Percentiles rank a stretch among this genome's conserved stretches.
Conservation (phyloP, 1,139 yeast species). For the Eremothecium gossypii region DNA sequence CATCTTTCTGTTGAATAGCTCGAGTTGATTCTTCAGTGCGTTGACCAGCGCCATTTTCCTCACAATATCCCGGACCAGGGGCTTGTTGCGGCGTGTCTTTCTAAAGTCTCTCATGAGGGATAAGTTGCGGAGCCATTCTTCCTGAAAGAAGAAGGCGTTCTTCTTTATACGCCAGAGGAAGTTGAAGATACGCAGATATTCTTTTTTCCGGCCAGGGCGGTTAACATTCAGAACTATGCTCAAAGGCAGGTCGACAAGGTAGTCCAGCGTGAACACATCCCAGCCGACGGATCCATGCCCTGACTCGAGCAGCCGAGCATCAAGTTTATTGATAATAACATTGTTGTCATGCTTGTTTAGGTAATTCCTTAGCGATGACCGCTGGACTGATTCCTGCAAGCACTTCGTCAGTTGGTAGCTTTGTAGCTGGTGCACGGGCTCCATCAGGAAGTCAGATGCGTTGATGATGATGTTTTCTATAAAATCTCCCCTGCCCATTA, state of each 20-base stretch:
- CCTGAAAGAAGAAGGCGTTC: constrained; percentile 43
- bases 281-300: constrained; percentile 70
- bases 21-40: constrained; percentile 21
- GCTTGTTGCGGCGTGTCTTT: constrained; percentile 15
- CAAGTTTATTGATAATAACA: constrained; percentile 47
- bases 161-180: constrained; percentile 75
- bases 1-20: constrained; percentile 19
- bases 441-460: constrained; percentile 46
- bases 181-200: constrained; percentile 74
- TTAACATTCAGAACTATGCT: constrained; percentile 36
- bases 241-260: constrained; percentile 54
- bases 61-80: constrained; percentile 21
- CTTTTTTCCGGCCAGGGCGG: constrained; percentile 37
- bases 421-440: constrained; percentile 54
- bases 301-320: constrained; percentile 70
- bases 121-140: constrained; percentile 39
- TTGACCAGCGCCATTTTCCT: constrained; percentile 20
- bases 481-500: constrained; percentile 73
- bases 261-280: constrained; percentile 90
- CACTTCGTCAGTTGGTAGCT: constrained; percentile 59
- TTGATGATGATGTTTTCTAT: constrained; percentile 53
- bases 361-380: constrained; percentile 47
- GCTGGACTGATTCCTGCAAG: constrained; percentile 55
- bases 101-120: constrained; percentile 28
- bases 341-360: constrained; percentile 27